Base-by-base conservation (phyloP, 2,329 filamentous ascomycete species). In the Alternaria postmessia region DNA sequence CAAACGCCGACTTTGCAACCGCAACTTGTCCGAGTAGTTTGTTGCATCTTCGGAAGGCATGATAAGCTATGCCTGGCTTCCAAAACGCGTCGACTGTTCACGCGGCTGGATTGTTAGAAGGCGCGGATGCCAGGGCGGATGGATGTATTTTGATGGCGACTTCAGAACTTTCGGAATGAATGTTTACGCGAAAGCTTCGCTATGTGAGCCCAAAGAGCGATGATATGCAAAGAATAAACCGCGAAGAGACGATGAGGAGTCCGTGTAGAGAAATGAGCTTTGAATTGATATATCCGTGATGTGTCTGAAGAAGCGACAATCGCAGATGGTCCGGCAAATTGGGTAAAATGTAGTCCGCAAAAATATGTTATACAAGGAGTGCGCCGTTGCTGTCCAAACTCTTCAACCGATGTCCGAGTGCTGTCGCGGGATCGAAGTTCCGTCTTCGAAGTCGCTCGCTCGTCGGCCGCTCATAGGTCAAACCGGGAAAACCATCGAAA, bases 261-360 rank as follows among this genome's bases (percentile, higher is more conserved):
- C 51, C 54, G 56, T 28, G 56, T 42, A 51, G 51, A 62, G 49
- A 57, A 60, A 62, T 63, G 64, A 60, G 57, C 56, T 65, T 66
- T 68, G 54, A 70, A 67, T 67, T 66, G 60, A 57, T 68, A 64
- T 68, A 69, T 72, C 68, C 68, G 62, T 62, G 57, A 60, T 44
- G 61, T 54, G 60, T 57, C 55, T 65, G 66, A 67, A 65, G 58
- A 67, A 67, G 61, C 57, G 63, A 65, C 51, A 54, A 59, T 49
- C 59, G 58, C 53, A 63, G 46, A 54, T 63, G 42, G 58, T 59
- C 57, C 64, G 68, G 65, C 67, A 67, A 66, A 66, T 44, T 63
- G 36, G 36, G 64, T 65, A 64, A 63, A 63, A 64, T 63, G 63
- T 58, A 66, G 63, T 64, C 64, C 58, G 65, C 65, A 63, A 64